Evolutionary conservation across 73 alveolate species (phyloP), one percentile per base, ranked within the genome.

Genomic region (Strombidium stylifer): DNA sequence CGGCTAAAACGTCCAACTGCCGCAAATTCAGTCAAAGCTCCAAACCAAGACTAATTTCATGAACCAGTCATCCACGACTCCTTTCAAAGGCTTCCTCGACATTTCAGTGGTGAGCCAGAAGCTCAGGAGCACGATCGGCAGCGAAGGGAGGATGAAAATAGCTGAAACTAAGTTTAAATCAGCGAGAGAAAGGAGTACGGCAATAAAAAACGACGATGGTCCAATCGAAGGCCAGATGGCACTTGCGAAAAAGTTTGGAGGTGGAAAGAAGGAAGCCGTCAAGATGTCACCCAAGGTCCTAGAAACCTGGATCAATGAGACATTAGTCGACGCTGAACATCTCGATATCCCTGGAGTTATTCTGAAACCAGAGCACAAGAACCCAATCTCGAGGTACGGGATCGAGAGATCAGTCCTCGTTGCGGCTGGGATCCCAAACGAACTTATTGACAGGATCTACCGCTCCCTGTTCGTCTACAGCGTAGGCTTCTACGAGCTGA

Each of bases 291-390:
- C 80, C 11, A 73, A 70, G 28, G 49, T 73, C 26, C 39, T 73
- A 8, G 86, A 73, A 50, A 32, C 56, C 64, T 73, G 86, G 79
- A 36, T 73, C 3, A 62, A 73, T 48, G 74, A 73, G 34, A 73
- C 86, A 11, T 36, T 73, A 15, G 53, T 61, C 0, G 86, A 73
- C 50, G 78, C 86, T n/a, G 86, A 61, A 18, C 77, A 73, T 23
- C 35, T 73, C 12, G 86, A 73, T 26, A 51, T 73, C 41, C 86
- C 86, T 1, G 66, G 70, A 14, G 39, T 60, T 5, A 30, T 60
- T 23, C 10, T 49, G 37, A 34, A 57, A 32, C 56, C 51, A 11
- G 73, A 19, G 18, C 35, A 73, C 55, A 46, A 60, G 27, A 62
- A 60, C 54, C 61, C 80, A 10, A 5, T 69, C 16, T 10, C 78